A percentile compares a stretch with the other conserved stretches of the same genome.
Conservation (phyloP, 148 eudicot species). For the Silene uniflora region DNA sequence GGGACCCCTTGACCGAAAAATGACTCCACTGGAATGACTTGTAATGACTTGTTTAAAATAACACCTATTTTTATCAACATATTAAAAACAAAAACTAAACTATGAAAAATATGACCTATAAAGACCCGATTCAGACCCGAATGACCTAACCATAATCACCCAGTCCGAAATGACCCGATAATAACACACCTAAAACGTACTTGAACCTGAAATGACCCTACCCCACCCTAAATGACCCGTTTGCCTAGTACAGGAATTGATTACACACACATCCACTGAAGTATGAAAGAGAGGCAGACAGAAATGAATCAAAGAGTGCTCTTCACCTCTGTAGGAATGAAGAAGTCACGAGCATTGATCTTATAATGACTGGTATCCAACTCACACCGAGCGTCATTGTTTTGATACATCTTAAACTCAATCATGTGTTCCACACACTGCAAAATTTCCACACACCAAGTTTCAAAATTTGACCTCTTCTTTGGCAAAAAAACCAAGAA, state of each 20-base stretch:
- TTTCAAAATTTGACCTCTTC: background rate
- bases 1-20: too few relatives aligned
- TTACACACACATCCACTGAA: background rate
- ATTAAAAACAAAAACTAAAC: too few relatives aligned
- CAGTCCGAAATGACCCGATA: too few relatives aligned
- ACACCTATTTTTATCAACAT: too few relatives aligned
- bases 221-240: too few relatives aligned
- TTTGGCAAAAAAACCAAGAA: background rate
- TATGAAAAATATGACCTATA: background rate
- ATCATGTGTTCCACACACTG: constrained; percentile 95
- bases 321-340: constrained; percentile 80
- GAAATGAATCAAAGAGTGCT: constrained; percentile 2
- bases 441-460: constrained; percentile 17
- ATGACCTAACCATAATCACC: too few relatives aligned
- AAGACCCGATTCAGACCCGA: too few relatives aligned
- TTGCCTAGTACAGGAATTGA: background rate
- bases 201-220: too few relatives aligned
- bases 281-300: background rate
- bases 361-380: constrained; percentile 32
- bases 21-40: too few relatives aligned
- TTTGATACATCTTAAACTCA: constrained; percentile 52
- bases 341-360: constrained; percentile 87
- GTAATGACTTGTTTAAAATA: too few relatives aligned
- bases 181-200: too few relatives aligned
- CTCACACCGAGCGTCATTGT: constrained; percentile 35